A percentile compares a stretch with the other conserved stretches of the same genome.
Evolutionary conservation across 768 basidiomycete species (phyloP).

Genomic region (Leccinellum rugosiceps): DNA sequence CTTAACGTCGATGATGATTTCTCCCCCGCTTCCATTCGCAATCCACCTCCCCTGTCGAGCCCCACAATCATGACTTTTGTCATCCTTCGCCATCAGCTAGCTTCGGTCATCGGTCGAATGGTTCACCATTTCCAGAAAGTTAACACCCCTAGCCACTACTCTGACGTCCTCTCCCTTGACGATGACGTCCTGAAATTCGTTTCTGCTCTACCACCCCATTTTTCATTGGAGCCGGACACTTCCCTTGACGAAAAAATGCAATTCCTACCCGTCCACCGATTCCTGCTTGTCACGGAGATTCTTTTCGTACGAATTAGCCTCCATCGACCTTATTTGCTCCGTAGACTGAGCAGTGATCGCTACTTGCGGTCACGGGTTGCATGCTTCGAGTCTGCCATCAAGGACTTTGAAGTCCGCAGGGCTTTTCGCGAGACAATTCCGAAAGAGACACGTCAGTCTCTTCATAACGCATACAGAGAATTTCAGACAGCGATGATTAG

Average conservation of each 20-base stretch:
- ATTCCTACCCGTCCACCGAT: constrained; percentile 80
- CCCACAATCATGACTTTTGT: constrained; percentile 88
- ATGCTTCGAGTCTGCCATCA: constrained; percentile 88
- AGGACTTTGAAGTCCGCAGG: constrained; percentile 78
- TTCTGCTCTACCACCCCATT: constrained; percentile 74
- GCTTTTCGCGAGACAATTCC: constrained; percentile 60
- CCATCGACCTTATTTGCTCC: constrained; percentile 85
- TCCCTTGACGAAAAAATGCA: constrained; percentile 64
- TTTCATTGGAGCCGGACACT: constrained; percentile 69
- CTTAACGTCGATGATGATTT: constrained; percentile 68
- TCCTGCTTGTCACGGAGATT: constrained; percentile 86
- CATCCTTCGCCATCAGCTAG: constrained; percentile 79
- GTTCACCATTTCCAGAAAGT: constrained; percentile 93
- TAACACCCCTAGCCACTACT: constrained; percentile 71
- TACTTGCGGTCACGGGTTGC: constrained; percentile 79
- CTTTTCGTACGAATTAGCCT: constrained; percentile 81
- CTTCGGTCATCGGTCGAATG: constrained; percentile 83
- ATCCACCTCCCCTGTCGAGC: constrained; percentile 54
- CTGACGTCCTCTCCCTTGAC: constrained; percentile 78
- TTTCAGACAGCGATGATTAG: constrained; percentile 90
- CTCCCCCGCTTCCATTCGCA: constrained; percentile 41
- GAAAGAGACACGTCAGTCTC: constrained; percentile 62
- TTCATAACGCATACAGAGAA: constrained; percentile 81
- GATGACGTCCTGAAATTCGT: constrained; percentile 81
- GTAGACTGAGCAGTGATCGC: constrained; percentile 69